Evolutionary conservation across 768 basidiomycete species (phyloP).

Genomic region (Serendipita vermifera): DNA sequence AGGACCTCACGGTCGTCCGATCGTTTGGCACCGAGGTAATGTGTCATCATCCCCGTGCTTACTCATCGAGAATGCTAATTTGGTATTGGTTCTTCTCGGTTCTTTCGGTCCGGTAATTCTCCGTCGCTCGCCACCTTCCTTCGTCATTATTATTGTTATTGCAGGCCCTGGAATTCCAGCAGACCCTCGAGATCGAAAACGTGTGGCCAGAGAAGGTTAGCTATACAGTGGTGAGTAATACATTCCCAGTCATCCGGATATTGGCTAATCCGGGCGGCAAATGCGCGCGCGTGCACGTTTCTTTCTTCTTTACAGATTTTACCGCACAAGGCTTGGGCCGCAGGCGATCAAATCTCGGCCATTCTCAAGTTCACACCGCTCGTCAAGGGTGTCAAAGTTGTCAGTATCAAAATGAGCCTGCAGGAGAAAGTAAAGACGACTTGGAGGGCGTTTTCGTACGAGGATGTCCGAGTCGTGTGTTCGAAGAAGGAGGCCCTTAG

Average conservation of each 20-base stretch:
- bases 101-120: background rate
- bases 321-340: conserved; percentile 92
- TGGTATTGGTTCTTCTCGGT: background rate
- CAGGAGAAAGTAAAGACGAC: conserved; percentile 61
- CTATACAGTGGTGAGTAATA: conserved; percentile 49
- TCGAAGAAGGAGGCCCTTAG: conserved; percentile 38
- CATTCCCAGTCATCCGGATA: background rate
- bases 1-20: conserved; percentile 55
- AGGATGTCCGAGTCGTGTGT: conserved; percentile 47
- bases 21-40: conserved; percentile 50
- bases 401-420: conserved; percentile 51
- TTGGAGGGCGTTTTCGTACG: conserved; percentile 41
- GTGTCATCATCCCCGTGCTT: background rate
- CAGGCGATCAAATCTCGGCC: conserved; percentile 71
- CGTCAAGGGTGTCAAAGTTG: conserved; percentile 66
- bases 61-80: no score
- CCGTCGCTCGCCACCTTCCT: background rate
- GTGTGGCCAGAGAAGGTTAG: conserved; percentile 97
- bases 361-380: conserved; percentile 80
- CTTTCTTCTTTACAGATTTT: conserved; percentile 36
- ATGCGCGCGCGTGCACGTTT: no score
- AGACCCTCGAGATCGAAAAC: conserved; percentile 89
- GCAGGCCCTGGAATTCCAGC: conserved; percentile 86
- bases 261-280: no score
- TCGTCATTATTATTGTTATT: no score